These are phyloP conservation scores for Colletotrichum sp. DNA, from an alignment of 2,329 filamentous ascomycete species.

Conservation along the genomic window DNA sequence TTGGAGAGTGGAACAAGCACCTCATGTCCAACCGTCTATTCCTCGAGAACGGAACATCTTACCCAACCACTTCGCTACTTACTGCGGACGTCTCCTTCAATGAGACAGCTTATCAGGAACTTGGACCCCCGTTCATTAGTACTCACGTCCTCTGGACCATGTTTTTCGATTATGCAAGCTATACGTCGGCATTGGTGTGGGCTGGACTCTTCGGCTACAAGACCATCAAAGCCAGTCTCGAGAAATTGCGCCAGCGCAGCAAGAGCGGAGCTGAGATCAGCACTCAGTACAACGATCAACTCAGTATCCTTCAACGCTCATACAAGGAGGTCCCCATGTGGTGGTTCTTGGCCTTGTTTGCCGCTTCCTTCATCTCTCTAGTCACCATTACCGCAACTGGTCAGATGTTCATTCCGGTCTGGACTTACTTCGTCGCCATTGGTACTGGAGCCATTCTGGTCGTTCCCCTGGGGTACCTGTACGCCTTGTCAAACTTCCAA, in stretches of 20 bases:
- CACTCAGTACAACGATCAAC: constrained; percentile 58
- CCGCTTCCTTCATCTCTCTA: constrained; percentile 46
- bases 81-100: constrained; percentile 61
- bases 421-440: constrained; percentile 64
- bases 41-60: constrained; percentile 49
- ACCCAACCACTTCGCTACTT: constrained; percentile 40
- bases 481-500: constrained; percentile 62
- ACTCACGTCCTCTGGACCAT: constrained; percentile 15
- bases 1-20: constrained; percentile 51
- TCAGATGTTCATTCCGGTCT: constrained; percentile 62
- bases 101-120: constrained; percentile 60
- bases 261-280: constrained; percentile 52
- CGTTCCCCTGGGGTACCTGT: constrained; percentile 63
- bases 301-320: constrained; percentile 62
- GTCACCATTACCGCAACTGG: constrained; percentile 55
- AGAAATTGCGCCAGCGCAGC: not conserved
- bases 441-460: constrained; percentile 60
- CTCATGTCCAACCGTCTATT: constrained; percentile 65
- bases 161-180: constrained; percentile 51
- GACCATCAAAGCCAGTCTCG: constrained; percentile 42
- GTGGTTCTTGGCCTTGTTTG: constrained; percentile 61
- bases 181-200: constrained; percentile 58
- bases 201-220: constrained; percentile 46
- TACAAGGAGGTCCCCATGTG: constrained; percentile 64
- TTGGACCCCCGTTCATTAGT: constrained; percentile 60